These are phyloP conservation scores for Boechera divaricarpa DNA, from an alignment of 345 rosid genomes.

Conservation along the genomic window DNA sequence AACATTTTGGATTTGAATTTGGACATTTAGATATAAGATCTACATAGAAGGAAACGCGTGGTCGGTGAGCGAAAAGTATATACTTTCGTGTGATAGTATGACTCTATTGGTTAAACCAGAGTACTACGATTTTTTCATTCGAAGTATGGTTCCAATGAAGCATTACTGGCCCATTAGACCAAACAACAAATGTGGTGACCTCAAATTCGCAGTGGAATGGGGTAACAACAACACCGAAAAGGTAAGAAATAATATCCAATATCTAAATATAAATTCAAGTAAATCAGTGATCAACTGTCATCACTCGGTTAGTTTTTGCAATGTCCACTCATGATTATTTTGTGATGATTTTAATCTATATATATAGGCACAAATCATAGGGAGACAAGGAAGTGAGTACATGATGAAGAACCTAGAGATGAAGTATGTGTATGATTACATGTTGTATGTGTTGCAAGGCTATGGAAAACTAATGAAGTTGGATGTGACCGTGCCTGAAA, in stretches of 20 bases:
- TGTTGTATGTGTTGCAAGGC: constrained; percentile 56
- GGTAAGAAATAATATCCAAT: constrained; percentile 11
- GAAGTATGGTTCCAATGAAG: constrained; percentile 55
- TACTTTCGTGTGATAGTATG: constrained; percentile 56
- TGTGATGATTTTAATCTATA: constrained; percentile 14
- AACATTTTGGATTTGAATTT: neutral
- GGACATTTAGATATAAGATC: constrained; percentile 53
- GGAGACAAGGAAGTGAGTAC: constrained; percentile 56
- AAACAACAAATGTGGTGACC: constrained; percentile 36
- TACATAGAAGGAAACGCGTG: constrained; percentile 62
- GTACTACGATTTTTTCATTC: constrained; percentile 51
- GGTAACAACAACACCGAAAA: constrained; percentile 40
- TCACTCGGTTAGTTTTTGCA: constrained; percentile 6
- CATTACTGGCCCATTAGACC: constrained; percentile 62
- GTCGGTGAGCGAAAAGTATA: constrained; percentile 64
- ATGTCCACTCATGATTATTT: neutral
- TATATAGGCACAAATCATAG: constrained; percentile 57
- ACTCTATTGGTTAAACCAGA: constrained; percentile 54
- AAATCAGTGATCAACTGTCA: neutral
- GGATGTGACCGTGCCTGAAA: constrained; percentile 50
- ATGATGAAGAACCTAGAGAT: constrained; percentile 52
- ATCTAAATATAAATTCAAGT: neutral
- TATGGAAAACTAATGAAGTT: constrained; percentile 60
- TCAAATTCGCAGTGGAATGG: constrained; percentile 46
- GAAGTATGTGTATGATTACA: constrained; percentile 64